Conservation (phyloP, 805 yeast species). For the Ogataea salicorniae region DNA sequence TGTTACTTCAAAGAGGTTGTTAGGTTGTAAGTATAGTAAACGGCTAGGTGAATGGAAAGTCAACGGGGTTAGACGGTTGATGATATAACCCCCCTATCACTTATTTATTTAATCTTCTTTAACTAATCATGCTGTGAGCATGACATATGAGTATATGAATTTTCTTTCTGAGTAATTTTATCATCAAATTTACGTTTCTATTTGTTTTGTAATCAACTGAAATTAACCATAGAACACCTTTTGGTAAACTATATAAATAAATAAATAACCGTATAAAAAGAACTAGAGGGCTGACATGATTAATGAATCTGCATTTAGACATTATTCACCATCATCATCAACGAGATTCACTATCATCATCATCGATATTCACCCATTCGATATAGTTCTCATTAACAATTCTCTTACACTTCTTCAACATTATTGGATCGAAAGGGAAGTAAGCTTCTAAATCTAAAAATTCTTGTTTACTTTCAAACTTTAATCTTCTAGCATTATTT, state of each 20-base stretch:
- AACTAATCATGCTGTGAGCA: neutral
- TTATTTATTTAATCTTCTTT: neutral
- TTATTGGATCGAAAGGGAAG: conserved; percentile 92
- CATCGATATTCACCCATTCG: conserved; percentile 81
- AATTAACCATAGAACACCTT: neutral
- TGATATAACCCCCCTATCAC: conserved; percentile 38
- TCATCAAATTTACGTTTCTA: neutral
- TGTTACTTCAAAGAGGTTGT: conserved; percentile 61
- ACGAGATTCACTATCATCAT: conserved; percentile 50
- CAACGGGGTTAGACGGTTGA: conserved; percentile 71
- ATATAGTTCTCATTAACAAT: conserved; percentile 55
- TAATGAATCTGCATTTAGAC: too few species aligned
- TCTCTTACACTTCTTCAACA: conserved; percentile 55
- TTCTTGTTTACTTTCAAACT: conserved; percentile 54
- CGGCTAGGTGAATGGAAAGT: conserved; percentile 60
- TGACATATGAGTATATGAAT: neutral
- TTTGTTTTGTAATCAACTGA: neutral
- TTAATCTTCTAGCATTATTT: conserved; percentile 1
- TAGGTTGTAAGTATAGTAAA: conserved; percentile 67
- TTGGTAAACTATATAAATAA: too few species aligned
- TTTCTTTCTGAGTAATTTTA: neutral
- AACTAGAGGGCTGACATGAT: too few species aligned
- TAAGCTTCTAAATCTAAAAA: conserved; percentile 88
- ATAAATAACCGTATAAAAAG: too few species aligned
- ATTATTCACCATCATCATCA: conserved; percentile 32